Conservation (phyloP, 352 stramenopile species). For the Peronospora belbahrii region DNA sequence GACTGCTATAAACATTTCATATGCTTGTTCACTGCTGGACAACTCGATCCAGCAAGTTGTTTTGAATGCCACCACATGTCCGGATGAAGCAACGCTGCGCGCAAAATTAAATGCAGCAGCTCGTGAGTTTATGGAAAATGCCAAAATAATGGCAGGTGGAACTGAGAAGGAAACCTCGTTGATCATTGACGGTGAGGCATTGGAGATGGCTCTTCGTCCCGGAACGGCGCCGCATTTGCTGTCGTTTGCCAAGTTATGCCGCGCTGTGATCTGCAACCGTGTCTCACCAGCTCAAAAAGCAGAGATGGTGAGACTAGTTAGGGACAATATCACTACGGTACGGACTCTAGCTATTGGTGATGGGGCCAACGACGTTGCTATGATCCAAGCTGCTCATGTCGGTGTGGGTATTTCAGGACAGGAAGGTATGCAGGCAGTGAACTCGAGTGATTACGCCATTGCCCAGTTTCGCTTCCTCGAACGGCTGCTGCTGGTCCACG, state of each 20-base stretch:
- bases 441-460: constrained; percentile 91
- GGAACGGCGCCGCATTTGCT: constrained; percentile 52
- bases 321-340: constrained; percentile 44
- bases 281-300: constrained; percentile 83
- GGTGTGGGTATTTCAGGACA: constrained; percentile 91
- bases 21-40: constrained; percentile 79
- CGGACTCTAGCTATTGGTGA: constrained; percentile 88
- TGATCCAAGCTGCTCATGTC: constrained; percentile 92
- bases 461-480: constrained; percentile 90
- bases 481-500: constrained; percentile 87
- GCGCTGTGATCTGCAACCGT: constrained; percentile 79
- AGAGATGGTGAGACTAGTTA: constrained; percentile 68
- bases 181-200: constrained; percentile 67
- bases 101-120: constrained; percentile 34
- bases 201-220: constrained; percentile 47
- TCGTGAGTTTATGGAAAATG: constrained; percentile 41
- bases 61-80: constrained; percentile 61
- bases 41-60: constrained; percentile 77
- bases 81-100: constrained; percentile 61
- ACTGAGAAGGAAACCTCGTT: constrained; percentile 45
- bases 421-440: constrained; percentile 92
- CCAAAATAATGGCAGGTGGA: constrained; percentile 31
- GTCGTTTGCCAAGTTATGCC: constrained; percentile 53
- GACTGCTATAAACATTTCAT: constrained; percentile 94
- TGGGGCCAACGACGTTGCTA: constrained; percentile 91